These are phyloP conservation scores for Melanogaster broomeanus DNA, from an alignment of 768 basidiomycete species.

Conservation along the genomic window DNA sequence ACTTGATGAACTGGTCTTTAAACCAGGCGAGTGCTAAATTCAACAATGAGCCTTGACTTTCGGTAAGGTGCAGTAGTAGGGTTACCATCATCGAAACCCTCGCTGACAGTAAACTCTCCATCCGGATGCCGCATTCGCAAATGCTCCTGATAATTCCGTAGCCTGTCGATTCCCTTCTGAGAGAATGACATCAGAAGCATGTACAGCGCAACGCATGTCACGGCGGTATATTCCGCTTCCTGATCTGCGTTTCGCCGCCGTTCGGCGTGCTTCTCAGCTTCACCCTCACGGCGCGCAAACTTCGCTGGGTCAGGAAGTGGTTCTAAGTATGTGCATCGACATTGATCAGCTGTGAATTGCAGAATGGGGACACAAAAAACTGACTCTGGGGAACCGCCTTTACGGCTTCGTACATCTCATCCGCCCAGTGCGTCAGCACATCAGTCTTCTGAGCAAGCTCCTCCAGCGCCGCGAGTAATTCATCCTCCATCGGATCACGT, in stretches of 20 bases:
- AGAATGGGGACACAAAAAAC: conserved; percentile 29
- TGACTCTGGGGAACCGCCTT: conserved; percentile 82
- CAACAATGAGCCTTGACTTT: conserved; percentile 4
- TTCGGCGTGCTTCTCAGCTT: conserved; percentile 68
- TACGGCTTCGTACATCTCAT: conserved; percentile 90
- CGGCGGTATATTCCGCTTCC: conserved; percentile 81
- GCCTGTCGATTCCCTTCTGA: conserved; percentile 86
- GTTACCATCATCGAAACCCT: conserved; percentile 78
- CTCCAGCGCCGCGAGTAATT: conserved; percentile 77
- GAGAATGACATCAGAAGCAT: conserved; percentile 92
- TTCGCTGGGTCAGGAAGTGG: conserved; percentile 80
- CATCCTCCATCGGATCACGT: conserved; percentile 77
- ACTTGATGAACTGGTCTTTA: conserved; percentile 91
- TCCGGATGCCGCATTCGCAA: conserved; percentile 80
- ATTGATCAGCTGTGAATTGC: neutral
- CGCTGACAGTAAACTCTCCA: conserved; percentile 72
- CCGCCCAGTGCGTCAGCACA: conserved; percentile 91
- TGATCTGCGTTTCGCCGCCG: conserved; percentile 71
- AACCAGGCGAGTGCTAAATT: conserved; percentile 81
- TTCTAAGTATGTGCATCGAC: conserved; percentile 43
- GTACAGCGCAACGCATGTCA: conserved; percentile 86
- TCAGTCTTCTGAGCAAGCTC: conserved; percentile 96
- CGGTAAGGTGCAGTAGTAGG: conserved; percentile 6
- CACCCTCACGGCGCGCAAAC: conserved; percentile 69
- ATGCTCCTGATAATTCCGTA: conserved; percentile 78